phyloP scores from a whole-genome alignment of 768 basidiomycete species.

The Pleurotus tuber-regium region DNA sequence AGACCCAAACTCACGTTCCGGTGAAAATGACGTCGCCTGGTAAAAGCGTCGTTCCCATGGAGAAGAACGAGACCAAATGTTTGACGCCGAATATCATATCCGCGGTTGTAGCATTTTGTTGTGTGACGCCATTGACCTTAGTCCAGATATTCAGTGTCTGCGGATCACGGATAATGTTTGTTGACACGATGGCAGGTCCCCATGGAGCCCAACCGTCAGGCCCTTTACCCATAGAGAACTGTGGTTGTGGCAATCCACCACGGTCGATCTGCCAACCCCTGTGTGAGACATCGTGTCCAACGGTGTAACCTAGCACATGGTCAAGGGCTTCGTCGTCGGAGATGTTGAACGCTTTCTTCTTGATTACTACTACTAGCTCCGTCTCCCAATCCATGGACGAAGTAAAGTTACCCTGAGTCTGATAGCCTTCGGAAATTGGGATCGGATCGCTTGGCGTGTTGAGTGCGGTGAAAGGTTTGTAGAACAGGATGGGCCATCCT shows the following conservation, averaged over 20 bases:
- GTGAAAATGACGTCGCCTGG: slow-evolving; percentile 45
- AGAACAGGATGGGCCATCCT: slow-evolving; percentile 34
- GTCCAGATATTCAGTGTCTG: slow-evolving; percentile 40
- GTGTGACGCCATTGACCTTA: slow-evolving; percentile 80
- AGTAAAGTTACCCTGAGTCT: slow-evolving; percentile 38
- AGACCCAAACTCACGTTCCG: slow-evolving; percentile 34
- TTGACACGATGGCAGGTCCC: slow-evolving; percentile 37
- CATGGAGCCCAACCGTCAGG: slow-evolving; percentile 42
- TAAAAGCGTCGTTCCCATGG: slow-evolving; percentile 39
- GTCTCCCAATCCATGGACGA: slow-evolving; percentile 41
- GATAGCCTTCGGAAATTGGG: slow-evolving; percentile 34
- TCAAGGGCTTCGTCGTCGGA: slow-evolving; percentile 38
- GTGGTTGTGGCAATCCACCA: slow-evolving; percentile 38
- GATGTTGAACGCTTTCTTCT: slow-evolving; percentile 40
- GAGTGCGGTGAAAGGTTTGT: slow-evolving; percentile 34
- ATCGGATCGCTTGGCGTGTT: slow-evolving; percentile 34
- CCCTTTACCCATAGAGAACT: slow-evolving; percentile 42
- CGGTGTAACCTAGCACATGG: slow-evolving; percentile 38
- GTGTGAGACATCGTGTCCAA: slow-evolving; percentile 41
- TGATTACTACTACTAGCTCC: slow-evolving; percentile 41
- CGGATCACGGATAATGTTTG: slow-evolving; percentile 34
- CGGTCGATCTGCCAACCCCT: slow-evolving; percentile 44
- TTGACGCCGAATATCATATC: slow-evolving; percentile 92
- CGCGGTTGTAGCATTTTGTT: slow-evolving; percentile 80
- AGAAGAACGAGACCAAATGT: slow-evolving; percentile 34